A percentile compares a stretch with the other conserved stretches of the same genome.
Conservation (phyloP, 1,139 yeast species). For the Kodamaea derodonti region DNA sequence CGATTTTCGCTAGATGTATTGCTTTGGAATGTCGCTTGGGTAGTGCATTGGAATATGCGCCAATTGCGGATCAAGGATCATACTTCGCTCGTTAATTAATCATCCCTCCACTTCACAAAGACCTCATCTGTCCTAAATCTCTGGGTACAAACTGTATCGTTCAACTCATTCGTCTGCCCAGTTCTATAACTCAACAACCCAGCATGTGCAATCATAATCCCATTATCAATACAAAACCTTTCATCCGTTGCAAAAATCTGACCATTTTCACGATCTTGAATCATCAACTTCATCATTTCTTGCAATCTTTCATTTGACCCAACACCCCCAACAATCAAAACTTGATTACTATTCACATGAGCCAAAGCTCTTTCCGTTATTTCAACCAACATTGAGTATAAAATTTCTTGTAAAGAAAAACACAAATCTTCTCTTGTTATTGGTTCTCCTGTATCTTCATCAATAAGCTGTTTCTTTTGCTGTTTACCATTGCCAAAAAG, state of each 20-base stretch:
- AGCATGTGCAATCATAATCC: slow-evolving; percentile 98
- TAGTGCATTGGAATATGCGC: no score
- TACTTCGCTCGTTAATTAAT: no score
- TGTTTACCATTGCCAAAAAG: slow-evolving; percentile 38
- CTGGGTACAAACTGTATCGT: slow-evolving; percentile 85
- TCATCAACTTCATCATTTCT: slow-evolving; percentile 95
- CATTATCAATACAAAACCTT: slow-evolving; percentile 93
- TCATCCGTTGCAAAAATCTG: slow-evolving; percentile 92
- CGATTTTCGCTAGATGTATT: no score
- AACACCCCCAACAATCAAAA: slow-evolving; percentile 94
- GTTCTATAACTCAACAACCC: slow-evolving; percentile 84
- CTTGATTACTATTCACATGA: slow-evolving; percentile 87
- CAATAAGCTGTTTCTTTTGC: slow-evolving; percentile 44
- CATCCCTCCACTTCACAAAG: slow-evolving; percentile 81
- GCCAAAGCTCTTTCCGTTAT: slow-evolving; percentile 99
- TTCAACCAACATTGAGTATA: slow-evolving; percentile 95
- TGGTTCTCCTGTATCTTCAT: slow-evolving; percentile 50
- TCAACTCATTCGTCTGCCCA: slow-evolving; percentile 61
- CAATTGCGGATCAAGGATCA: no score
- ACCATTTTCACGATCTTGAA: slow-evolving; percentile 76
- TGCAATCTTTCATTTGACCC: slow-evolving; percentile 91
- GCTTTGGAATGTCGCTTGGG: no score
- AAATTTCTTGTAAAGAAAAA: slow-evolving; percentile 85
- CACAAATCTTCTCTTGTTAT: slow-evolving; percentile 87
- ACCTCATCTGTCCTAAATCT: slow-evolving; percentile 94